phyloP scores from a whole-genome alignment of 805 yeast genomes.

The Millerago galiae region DNA sequence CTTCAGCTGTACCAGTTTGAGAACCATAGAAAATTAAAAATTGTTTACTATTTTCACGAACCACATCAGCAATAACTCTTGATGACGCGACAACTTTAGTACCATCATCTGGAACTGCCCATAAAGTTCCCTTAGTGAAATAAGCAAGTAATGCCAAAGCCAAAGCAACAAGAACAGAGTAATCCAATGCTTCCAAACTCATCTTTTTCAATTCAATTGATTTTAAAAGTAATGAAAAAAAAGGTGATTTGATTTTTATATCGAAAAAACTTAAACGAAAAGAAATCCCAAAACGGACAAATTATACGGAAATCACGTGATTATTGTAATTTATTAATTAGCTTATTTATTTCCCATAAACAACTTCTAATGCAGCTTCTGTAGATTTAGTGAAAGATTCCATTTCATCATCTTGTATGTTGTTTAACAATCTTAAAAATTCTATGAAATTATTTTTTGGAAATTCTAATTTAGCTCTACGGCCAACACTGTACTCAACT shows the following conservation, averaged over 20 bases:
- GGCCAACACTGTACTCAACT: constrained; percentile 25
- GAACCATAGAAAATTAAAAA: constrained; percentile 84
- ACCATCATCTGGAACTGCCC: constrained; percentile 34
- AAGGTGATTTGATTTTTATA: neutral
- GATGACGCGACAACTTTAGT: constrained; percentile 33
- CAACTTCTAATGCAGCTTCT: constrained; percentile 13
- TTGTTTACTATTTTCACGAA: constrained; percentile 60
- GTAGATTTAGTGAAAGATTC: constrained; percentile 12
- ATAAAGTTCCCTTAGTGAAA: constrained; percentile 55
- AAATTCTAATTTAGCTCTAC: constrained; percentile 25
- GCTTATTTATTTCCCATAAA: constrained; percentile 10
- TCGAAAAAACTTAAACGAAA: too few species aligned
- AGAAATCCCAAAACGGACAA: too few species aligned
- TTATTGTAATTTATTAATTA: too few species aligned
- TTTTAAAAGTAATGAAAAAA: neutral
- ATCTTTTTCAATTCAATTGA: constrained; percentile 20
- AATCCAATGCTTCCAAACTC: constrained; percentile 69
- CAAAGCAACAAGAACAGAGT: constrained; percentile 58
- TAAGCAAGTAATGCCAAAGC: constrained; percentile 61
- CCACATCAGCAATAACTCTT: constrained; percentile 51
- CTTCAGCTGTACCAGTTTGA: constrained; percentile 98
- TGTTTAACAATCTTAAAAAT: constrained; percentile 19
- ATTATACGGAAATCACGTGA: neutral
- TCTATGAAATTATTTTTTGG: constrained; percentile 19
- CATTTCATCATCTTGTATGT: constrained; percentile 9